phyloP scores from a whole-genome alignment of 352 stramenopile genomes.

The Globisporangium perplexum region DNA sequence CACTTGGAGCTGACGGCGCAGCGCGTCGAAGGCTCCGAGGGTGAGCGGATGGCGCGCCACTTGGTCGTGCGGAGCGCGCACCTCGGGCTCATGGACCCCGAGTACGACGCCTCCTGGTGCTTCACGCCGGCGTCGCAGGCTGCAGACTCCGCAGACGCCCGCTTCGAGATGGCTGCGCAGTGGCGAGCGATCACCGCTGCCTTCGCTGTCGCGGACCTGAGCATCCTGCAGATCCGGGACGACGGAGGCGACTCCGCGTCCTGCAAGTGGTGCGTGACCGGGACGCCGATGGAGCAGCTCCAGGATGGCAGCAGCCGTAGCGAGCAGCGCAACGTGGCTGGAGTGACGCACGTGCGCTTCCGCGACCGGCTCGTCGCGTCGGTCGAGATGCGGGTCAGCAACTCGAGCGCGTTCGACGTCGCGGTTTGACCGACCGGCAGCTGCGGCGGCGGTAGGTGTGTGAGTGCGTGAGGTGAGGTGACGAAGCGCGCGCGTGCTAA shows the following conservation, averaged over 20 bases:
- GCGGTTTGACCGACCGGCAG: background rate
- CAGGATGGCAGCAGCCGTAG: conserved; percentile 14
- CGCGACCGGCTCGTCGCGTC: conserved; percentile 6
- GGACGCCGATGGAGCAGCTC: conserved; percentile 14
- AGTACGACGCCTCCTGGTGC: conserved; percentile 19
- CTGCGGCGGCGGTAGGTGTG: too few relatives aligned
- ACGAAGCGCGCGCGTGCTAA: background rate
- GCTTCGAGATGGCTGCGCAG: conserved; percentile 20
- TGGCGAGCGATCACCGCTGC: conserved; percentile 29
- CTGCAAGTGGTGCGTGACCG: conserved; percentile 26
- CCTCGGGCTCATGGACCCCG: conserved; percentile 27
- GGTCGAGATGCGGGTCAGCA: conserved; percentile 3
- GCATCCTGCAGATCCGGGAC: conserved; percentile 12
- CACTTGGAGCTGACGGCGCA: conserved; percentile 12
- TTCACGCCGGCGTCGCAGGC: background rate
- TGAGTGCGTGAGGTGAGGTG: background rate
- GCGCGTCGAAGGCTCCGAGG: background rate
- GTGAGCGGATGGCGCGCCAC: conserved; percentile 17
- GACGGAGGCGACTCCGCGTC: conserved; percentile 5
- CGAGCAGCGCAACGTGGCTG: conserved; percentile 13
- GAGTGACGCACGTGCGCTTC: conserved; percentile 26
- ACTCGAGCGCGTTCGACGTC: background rate
- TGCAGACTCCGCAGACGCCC: background rate
- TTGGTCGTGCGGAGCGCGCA: conserved; percentile 27
- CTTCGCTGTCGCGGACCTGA: conserved; percentile 29